phyloP scores from a whole-genome alignment of 129 eudicot species.

The Cynara cardunculus region DNA sequence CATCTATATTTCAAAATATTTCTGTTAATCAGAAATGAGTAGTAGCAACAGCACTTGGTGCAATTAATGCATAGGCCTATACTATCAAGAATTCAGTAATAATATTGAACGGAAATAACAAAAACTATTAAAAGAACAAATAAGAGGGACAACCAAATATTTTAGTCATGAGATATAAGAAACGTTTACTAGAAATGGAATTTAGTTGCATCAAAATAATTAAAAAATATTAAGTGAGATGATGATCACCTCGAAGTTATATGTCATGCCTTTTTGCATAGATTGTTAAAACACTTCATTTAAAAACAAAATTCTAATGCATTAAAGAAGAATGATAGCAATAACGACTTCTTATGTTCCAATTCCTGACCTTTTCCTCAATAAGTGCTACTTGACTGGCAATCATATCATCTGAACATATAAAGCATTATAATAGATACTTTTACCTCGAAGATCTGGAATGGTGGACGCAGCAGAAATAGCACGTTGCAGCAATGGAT shows the following conservation, averaged over 20 bases:
- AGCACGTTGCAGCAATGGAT: slow-evolving; percentile 89
- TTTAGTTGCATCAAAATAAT: not conserved
- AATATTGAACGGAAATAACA: not conserved
- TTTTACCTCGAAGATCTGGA: slow-evolving; percentile 89
- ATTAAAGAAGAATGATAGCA: not conserved
- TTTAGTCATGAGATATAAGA: not conserved
- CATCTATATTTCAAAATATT: not conserved
- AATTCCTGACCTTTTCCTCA: not conserved
- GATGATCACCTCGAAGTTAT: not conserved
- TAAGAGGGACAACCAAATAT: not conserved
- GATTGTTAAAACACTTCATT: not conserved
- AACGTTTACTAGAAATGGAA: not conserved
- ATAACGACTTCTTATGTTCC: not conserved
- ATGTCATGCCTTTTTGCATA: not conserved
- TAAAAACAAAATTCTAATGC: too few relatives aligned
- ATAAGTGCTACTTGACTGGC: not conserved
- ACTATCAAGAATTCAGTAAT: not conserved
- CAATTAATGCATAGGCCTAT: not conserved
- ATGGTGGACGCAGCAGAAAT: slow-evolving; percentile 70
- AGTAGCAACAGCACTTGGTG: not conserved
- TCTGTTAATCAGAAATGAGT: not conserved
- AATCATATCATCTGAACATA: not conserved
- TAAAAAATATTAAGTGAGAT: not conserved
- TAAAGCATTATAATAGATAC: slow-evolving; percentile 4
- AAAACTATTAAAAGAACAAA: not conserved